phyloP scores from a whole-genome alignment of 192 early-diverging fungal genomes.

The Gamsiella multidivaricata region DNA sequence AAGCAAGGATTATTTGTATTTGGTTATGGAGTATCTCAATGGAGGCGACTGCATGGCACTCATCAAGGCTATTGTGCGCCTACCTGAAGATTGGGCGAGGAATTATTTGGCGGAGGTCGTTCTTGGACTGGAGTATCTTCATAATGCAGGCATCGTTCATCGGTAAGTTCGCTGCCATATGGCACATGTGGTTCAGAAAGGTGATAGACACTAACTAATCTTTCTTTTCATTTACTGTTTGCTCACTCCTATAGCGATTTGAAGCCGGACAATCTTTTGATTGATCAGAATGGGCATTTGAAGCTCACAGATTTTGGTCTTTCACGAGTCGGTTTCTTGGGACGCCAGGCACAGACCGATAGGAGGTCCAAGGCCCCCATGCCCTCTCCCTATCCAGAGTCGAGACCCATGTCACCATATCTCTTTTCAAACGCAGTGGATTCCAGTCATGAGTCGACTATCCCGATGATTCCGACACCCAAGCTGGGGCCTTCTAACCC shows the following conservation, averaged over 20 bases:
- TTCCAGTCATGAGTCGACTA: conserved; percentile 26
- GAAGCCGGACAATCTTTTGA: conserved; percentile 89
- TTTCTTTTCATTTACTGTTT: background rate
- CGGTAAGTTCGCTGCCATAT: conserved; percentile 58
- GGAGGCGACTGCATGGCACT: conserved; percentile 91
- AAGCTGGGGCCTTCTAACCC: conserved; percentile 47
- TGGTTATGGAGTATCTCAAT: conserved; percentile 91
- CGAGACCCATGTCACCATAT: conserved; percentile 45
- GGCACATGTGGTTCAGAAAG: too few relatives aligned
- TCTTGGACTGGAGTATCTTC: conserved; percentile 83
- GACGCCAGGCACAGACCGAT: conserved; percentile 74
- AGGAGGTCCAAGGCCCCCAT: conserved; percentile 24
- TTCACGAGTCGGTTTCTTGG: conserved; percentile 85
- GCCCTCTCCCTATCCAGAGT: conserved; percentile 41
- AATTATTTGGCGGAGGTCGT: conserved; percentile 89
- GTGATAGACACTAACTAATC: too few relatives aligned
- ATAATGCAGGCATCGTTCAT: conserved; percentile 82
- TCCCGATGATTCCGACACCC: conserved; percentile 51
- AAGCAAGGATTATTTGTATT: conserved; percentile 83
- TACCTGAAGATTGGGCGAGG: conserved; percentile 87
- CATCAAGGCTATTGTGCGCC: conserved; percentile 73
- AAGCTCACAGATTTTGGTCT: conserved; percentile 93
- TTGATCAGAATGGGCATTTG: conserved; percentile 85
- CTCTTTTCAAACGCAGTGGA: conserved; percentile 39
- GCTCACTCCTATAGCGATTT: conserved; percentile 74